Conservation (phyloP, 2,329 filamentous ascomycete genomes). For the Pezicula rhizophila region DNA sequence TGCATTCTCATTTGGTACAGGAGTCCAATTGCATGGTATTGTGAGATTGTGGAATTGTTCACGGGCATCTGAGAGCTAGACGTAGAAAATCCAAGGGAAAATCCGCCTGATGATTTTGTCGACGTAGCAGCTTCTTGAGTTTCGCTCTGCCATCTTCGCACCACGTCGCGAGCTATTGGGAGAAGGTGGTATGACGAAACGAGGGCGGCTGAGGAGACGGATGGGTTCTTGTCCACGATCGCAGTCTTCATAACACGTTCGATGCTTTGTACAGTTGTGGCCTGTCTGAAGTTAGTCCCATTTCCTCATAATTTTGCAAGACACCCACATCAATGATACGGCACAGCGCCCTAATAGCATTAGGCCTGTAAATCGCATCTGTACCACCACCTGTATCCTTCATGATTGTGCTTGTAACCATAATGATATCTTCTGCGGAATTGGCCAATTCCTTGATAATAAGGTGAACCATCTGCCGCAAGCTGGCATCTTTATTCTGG, state of each 20-base stretch:
- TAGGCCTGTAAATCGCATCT: conserved; percentile 88
- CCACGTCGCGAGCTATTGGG: conserved; percentile 90
- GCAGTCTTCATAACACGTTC: conserved; percentile 98
- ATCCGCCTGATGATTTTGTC: conserved; percentile 80
- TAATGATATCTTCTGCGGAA: conserved; percentile 97
- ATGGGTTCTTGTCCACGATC: conserved; percentile 98
- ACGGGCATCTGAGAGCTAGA: conserved; percentile 69
- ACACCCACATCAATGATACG: conserved; percentile 85
- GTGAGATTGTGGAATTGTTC: conserved; percentile 93
- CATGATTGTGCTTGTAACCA: conserved; percentile 99
- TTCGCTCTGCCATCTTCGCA: conserved; percentile 96
- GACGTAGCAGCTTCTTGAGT: conserved; percentile 93
- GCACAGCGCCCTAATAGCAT: conserved; percentile 91
- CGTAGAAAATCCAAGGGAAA: conserved; percentile 86
- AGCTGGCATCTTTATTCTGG: conserved; percentile 97
- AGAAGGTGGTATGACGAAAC: conserved; percentile 97
- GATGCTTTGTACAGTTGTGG: conserved; percentile 92
- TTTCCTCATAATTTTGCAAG: conserved; percentile 7
- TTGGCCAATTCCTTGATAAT: conserved; percentile 95
- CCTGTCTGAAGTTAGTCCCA: conserved; percentile 42
- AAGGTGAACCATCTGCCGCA: conserved; percentile 98
- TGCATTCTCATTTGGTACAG: conserved; percentile 97
- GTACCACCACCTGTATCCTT: conserved; percentile 96
- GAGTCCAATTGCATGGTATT: conserved; percentile 96
- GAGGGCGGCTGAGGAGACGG: conserved; percentile 90